Base-by-base conservation (phyloP, 306 rosid genomes). In the Dryas octopetala region DNA sequence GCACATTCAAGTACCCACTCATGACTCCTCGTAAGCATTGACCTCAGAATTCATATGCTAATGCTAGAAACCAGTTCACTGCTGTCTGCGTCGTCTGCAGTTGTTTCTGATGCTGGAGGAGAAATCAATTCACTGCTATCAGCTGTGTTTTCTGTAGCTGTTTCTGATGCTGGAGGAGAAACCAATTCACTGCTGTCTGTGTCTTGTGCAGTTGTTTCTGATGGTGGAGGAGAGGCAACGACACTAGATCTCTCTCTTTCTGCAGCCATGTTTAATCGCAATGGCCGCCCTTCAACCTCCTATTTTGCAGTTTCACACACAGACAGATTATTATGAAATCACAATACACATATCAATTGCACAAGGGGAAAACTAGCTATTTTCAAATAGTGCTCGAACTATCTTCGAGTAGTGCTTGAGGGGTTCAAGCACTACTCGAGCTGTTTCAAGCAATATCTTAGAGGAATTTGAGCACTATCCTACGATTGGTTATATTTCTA, bases 211-310 rank as follows among this genome's bases (percentile, higher is more conserved):
- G 68, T 79, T 40, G 75, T 74, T 72, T 74, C 84, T 19, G 45
- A 16, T 45, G 57, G 68, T 12, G 85, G 74, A 16, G 83, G 62
- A 9, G 96, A 78, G 45, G 84, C 49, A 47, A 83, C 62, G 45
- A 79, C 64, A 1, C 38, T 32, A 44, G 57, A 19, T 58, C 76
- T 73, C 63, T 82, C 71, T 73, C 79, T 86, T 9, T 62, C 83
- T 19, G 82, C 64, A 14, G 97, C 97, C 77, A 79, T 55, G 63
- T 90, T 90, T 77, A 95, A 78, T 74, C 97, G 87, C 75, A 95
- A 78, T 0, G 91, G 80, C 64, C 99, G 87, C 14, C 93, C 93
- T 76, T 95, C 84, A 74, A 92, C 86, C 81, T 89, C 99, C 99
- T 95, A 72, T 75, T 70, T 55, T 52, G 26, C 71, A 70, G 59